A percentile compares a stretch with the other conserved stretches of the same genome.
Evolutionary conservation across 495 filamentous ascomycete species (phyloP).

Genomic region (Extremus antarcticus): DNA sequence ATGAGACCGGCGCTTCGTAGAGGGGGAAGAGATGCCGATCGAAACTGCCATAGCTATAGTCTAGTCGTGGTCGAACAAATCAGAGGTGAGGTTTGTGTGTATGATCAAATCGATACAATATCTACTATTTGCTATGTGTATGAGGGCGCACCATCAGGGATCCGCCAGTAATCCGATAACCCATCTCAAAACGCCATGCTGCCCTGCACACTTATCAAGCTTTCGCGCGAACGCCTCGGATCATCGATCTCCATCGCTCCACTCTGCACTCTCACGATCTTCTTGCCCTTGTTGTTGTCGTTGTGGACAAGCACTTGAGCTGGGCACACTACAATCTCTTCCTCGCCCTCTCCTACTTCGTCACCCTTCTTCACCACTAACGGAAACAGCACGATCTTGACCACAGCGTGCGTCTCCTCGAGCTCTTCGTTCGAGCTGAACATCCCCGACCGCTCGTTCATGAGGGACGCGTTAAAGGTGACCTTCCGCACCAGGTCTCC

Average conservation of each 20-base stretch:
- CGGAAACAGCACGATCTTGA: conserved; percentile 86
- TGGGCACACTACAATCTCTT: conserved; percentile 85
- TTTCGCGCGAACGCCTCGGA: conserved; percentile 19
- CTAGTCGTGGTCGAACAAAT: too few species aligned
- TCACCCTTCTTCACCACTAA: conserved; percentile 90
- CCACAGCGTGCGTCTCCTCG: conserved; percentile 60
- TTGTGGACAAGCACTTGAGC: conserved; percentile 76
- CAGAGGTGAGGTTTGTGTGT: background rate
- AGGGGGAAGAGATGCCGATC: too few species aligned
- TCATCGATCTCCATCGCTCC: conserved; percentile 34
- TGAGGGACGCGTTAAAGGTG: conserved; percentile 74
- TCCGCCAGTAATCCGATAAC: too few species aligned
- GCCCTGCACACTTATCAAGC: conserved; percentile 18
- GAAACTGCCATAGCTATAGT: too few species aligned
- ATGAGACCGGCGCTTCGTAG: background rate
- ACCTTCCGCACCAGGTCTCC: conserved; percentile 78
- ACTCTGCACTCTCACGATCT: conserved; percentile 34
- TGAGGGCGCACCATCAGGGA: too few species aligned
- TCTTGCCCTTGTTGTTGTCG: conserved; percentile 27
- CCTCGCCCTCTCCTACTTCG: conserved; percentile 69
- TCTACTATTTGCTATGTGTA: background rate
- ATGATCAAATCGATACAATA: background rate
- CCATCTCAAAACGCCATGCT: background rate
- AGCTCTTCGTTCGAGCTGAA: conserved; percentile 58
- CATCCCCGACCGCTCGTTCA: conserved; percentile 80